Conservation (phyloP, 2,329 filamentous ascomycete genomes). For the Claviceps capensis region DNA sequence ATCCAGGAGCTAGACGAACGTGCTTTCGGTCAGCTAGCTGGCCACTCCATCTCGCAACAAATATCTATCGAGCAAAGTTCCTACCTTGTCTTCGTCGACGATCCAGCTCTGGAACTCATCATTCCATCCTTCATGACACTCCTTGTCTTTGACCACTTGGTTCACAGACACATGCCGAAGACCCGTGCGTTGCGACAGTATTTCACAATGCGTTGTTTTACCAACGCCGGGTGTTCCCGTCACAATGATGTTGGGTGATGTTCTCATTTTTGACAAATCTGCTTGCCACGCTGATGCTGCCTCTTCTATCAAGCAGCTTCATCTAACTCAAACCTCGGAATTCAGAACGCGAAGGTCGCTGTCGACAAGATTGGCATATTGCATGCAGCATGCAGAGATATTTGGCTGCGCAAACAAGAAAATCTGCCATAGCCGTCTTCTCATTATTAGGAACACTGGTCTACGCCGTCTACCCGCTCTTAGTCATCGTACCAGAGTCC, state of each 20-base stretch:
- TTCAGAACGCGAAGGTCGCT: background rate
- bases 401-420: too few relatives aligned
- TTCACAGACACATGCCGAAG: constrained; percentile 81
- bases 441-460: too few relatives aligned
- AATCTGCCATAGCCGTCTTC: too few relatives aligned
- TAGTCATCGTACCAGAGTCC: too few relatives aligned
- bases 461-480: too few relatives aligned
- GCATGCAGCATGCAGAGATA: background rate
- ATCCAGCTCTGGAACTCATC: constrained; percentile 79
- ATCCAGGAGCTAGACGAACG: constrained; percentile 54
- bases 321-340: background rate
- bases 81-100: constrained; percentile 89
- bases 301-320: background rate
- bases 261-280: constrained; percentile 22
- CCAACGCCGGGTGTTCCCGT: constrained; percentile 93
- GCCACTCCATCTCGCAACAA: background rate
- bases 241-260: constrained; percentile 75
- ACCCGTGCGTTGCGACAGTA: constrained; percentile 60
- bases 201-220: constrained; percentile 85
- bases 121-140: constrained; percentile 78
- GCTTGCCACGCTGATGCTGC: background rate
- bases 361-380: background rate
- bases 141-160: constrained; percentile 76
- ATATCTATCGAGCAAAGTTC: constrained; percentile 7
- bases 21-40: constrained; percentile 7